phyloP scores from a whole-genome alignment of 2,329 filamentous ascomycete species.

The Fusarium coicis region DNA sequence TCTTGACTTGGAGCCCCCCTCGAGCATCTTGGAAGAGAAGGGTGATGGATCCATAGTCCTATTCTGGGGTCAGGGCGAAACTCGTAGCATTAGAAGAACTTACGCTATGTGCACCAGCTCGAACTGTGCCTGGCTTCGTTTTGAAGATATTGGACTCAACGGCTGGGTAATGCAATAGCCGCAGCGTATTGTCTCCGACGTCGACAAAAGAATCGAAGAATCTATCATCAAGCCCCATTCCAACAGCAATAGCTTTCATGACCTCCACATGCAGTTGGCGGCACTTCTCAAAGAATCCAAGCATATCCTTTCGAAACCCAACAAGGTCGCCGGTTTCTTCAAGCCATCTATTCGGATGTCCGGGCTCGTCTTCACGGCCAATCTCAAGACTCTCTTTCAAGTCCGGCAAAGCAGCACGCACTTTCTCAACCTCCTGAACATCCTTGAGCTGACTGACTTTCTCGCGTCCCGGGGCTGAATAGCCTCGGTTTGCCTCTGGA shows the following conservation, averaged over 20 bases:
- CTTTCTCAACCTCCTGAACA: constrained; percentile 64
- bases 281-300: constrained; percentile 78
- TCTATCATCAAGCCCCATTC: constrained; percentile 74
- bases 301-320: constrained; percentile 78
- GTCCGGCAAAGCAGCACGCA: constrained; percentile 69
- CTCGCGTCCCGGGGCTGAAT: constrained; percentile 75
- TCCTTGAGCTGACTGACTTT: constrained; percentile 72
- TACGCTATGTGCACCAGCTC: constrained; percentile 79
- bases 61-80: not conserved
- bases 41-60: constrained; percentile 70
- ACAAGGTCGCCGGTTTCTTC: constrained; percentile 48
- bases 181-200: constrained; percentile 75
- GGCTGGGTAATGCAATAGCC: constrained; percentile 80
- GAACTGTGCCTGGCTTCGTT: constrained; percentile 74
- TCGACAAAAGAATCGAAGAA: constrained; percentile 84
- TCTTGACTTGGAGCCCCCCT: constrained; percentile 69
- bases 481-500: constrained; percentile 78
- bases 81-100: constrained; percentile 10
- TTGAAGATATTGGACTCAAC: constrained; percentile 74
- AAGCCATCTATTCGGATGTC: constrained; percentile 82
- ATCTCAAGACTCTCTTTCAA: constrained; percentile 75
- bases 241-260: constrained; percentile 87
- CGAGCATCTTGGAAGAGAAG: constrained; percentile 69
- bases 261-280: constrained; percentile 79
- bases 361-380: constrained; percentile 67